Percentiles rank a stretch among this genome's conserved stretches.
Evolutionary conservation across 2,329 filamentous ascomycete genomes (phyloP).

Genomic region (Myriosclerotinia duriaeana): DNA sequence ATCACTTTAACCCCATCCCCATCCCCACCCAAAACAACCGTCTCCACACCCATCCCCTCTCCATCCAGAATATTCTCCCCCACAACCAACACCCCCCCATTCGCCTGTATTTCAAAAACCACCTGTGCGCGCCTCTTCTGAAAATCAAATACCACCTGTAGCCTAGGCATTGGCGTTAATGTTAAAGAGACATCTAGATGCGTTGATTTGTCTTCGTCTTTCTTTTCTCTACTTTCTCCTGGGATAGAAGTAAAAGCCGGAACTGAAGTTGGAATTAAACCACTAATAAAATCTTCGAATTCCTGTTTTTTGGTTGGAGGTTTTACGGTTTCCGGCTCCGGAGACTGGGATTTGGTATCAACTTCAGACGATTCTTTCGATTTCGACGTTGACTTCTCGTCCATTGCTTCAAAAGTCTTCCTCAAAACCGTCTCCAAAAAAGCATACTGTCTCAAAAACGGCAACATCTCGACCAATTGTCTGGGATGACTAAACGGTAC

Average conservation of each 20-base stretch:
- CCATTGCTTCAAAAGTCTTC: constrained; percentile 51
- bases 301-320: constrained; percentile 35
- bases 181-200: constrained; percentile 36
- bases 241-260: constrained; percentile 24
- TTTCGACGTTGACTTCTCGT: background rate
- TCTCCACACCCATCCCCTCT: constrained; percentile 26
- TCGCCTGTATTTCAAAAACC: constrained; percentile 37
- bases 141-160: constrained; percentile 38
- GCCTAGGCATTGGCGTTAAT: constrained; percentile 35
- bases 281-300: constrained; percentile 39
- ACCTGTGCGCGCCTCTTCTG: constrained; percentile 37
- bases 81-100: constrained; percentile 37
- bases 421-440: constrained; percentile 64
- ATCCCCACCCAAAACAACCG: constrained; percentile 14
- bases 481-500: constrained; percentile 76
- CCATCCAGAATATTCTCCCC: constrained; percentile 38
- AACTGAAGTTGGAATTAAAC: background rate
- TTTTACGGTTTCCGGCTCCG: background rate
- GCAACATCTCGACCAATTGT: constrained; percentile 73
- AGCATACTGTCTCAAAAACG: constrained; percentile 72
- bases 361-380: background rate
- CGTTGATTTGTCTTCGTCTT: background rate
- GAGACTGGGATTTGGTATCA: background rate
- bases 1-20: too few relatives aligned
- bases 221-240: background rate